Base-by-base conservation (phyloP, 352 stramenopile genomes). In the Phytophthora boehmeriae region DNA sequence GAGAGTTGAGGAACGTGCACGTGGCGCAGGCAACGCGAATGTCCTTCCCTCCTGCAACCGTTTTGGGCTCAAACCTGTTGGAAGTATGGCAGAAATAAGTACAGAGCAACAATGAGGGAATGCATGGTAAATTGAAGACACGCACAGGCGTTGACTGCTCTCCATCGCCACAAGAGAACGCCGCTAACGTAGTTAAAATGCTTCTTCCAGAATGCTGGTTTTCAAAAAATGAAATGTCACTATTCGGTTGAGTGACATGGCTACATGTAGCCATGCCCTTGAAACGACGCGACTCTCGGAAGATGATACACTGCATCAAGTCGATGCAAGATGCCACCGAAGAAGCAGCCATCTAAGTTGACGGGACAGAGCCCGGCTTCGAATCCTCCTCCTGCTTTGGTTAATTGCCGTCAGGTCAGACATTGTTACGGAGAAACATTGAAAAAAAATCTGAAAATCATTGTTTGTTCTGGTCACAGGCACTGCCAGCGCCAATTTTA, bases 1-100 rank as follows among this genome's bases (percentile, higher is more conserved):
- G 55, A 2, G 66, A 59, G 43, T 93, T 95, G 43, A 95, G 67
- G 44, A 86, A 93, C 35, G 81, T 92, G 54, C 83, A 92, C 38
- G 68, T 78, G 5, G 57, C 32, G 43, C 83, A 92, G 30, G 76
- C 79, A 36, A 87, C 57, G 17, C 66, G 77, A 43, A 89, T 78
- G 55, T 52, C 68, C 62, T 87, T 89, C 49, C 71, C 67, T 34
- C 77, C 83, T 4, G 81, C 68, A 34, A 92, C 67, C 38, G 78
- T 86, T 61, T 88, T 87, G 57, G 75, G 75, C 32, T 78, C 63
- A 17, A 81, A 47, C 8, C 52, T n/a, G 22, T 68, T 81, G 52
- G 16, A 43, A 13, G 11, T 16, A 5, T 5, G 1, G 16, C 46
- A 16, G 16, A 17, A 46, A 45, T 25, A 30, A 42, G 11, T 27